A percentile compares a stretch with the other conserved stretches of the same genome.
Evolutionary conservation across 148 eudicot genomes (phyloP).

Genomic region (Polygonum aviculare): DNA sequence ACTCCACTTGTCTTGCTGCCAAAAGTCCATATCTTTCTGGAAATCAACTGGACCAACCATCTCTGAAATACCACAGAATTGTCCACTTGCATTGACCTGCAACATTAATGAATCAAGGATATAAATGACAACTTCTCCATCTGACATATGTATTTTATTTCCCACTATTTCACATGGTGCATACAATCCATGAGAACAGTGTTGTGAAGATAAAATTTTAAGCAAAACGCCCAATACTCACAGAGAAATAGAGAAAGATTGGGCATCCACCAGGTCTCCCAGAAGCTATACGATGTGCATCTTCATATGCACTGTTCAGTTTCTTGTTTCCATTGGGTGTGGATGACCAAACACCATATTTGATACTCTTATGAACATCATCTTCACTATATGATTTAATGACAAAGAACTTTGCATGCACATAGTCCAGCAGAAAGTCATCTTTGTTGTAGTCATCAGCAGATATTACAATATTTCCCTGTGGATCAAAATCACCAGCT

Average conservation of each 20-base stretch:
- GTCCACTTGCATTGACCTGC: slow-evolving; percentile 99
- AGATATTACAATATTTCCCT: slow-evolving; percentile 68
- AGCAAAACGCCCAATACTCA: slow-evolving; percentile 27
- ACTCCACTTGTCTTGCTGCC: slow-evolving; percentile 99
- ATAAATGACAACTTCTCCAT: neutral
- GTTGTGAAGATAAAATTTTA: neutral
- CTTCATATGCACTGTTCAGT: slow-evolving; percentile 76
- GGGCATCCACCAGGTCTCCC: slow-evolving; percentile 78
- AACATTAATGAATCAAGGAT: neutral
- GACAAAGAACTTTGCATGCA: slow-evolving; percentile 75
- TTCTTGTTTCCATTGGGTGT: slow-evolving; percentile 95
- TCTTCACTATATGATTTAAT: slow-evolving; percentile 97
- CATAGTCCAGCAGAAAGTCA: slow-evolving; percentile 53
- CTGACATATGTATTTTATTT: neutral
- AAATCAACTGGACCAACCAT: slow-evolving; percentile 90
- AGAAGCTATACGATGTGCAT: slow-evolving; percentile 64
- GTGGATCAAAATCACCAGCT: slow-evolving; percentile 64
- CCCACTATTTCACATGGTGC: neutral
- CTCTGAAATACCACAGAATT: slow-evolving; percentile 97
- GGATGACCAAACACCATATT: slow-evolving; percentile 97
- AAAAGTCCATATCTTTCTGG: slow-evolving; percentile 87
- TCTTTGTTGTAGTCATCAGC: slow-evolving; percentile 72
- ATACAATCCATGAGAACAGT: neutral
- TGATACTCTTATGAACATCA: slow-evolving; percentile 96
- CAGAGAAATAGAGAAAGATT: slow-evolving; percentile 82